Conservation (phyloP, 495 filamentous ascomycete species). For the Paragyromitra xinjiangensis region DNA sequence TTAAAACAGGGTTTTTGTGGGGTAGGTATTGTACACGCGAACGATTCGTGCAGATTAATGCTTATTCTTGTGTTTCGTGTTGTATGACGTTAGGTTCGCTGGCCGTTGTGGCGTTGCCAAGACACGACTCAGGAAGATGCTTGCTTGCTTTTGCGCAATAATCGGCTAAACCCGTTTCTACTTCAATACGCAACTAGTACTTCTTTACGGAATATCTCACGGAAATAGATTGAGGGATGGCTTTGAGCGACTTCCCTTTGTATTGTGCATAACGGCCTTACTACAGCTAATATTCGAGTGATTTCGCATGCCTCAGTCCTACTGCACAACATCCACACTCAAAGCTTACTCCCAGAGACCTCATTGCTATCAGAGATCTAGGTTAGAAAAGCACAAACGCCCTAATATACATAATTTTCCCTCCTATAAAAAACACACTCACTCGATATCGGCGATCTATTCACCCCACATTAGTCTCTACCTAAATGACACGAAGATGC, state of each 20-base stretch:
- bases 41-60: neutral
- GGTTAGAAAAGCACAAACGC: constrained; percentile 7
- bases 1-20: neutral
- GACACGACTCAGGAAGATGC: neutral
- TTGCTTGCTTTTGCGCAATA: too few relatives aligned
- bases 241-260: neutral
- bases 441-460: constrained; percentile 37
- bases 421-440: neutral
- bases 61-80: neutral
- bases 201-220: neutral
- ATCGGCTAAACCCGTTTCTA: neutral
- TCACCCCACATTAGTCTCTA: neutral
- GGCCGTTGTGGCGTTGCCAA: constrained; percentile 23
- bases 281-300: neutral
- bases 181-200: too few relatives aligned
- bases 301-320: neutral
- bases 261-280: neutral
- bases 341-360: neutral
- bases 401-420: constrained; percentile 12
- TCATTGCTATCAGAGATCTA: neutral
- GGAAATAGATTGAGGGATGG: neutral
- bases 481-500: neutral
- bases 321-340: neutral
- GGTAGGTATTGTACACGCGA: neutral
- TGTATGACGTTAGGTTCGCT: constrained; percentile 24